These are phyloP conservation scores for Chalara sp. DNA, from an alignment of 2,329 filamentous ascomycete species.

Conservation along the genomic window DNA sequence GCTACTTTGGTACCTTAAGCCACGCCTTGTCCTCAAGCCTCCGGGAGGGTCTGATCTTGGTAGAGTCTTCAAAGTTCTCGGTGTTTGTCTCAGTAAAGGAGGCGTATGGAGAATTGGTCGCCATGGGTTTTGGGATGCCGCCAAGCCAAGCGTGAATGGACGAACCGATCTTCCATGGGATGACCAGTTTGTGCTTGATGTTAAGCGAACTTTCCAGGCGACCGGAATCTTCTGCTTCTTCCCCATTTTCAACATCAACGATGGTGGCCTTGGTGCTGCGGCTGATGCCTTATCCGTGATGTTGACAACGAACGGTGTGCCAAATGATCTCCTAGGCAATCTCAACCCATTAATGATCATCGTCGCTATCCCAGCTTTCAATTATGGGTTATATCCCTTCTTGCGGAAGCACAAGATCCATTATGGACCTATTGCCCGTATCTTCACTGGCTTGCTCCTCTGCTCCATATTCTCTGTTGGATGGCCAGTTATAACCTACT, in stretches of 20 bases:
- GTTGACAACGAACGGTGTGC: conserved; percentile 62
- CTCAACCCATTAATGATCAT: conserved; percentile 70
- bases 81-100: conserved; percentile 38
- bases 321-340: conserved; percentile 73
- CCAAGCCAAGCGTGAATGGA: conserved; percentile 58
- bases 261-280: conserved; percentile 40
- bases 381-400: conserved; percentile 60
- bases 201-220: conserved; percentile 61
- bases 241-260: conserved; percentile 33
- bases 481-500: conserved; percentile 50
- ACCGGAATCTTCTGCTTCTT: conserved; percentile 59
- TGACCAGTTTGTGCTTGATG: conserved; percentile 74
- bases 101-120: conserved; percentile 50
- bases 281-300: conserved; percentile 47
- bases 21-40: conserved; percentile 36
- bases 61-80: conserved; percentile 36
- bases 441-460: conserved; percentile 62
- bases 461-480: conserved; percentile 52
- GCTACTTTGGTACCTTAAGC: conserved; percentile 32
- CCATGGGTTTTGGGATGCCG: conserved; percentile 55
- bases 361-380: conserved; percentile 65
- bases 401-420: conserved; percentile 56
- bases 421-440: conserved; percentile 71
- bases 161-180: conserved; percentile 59
- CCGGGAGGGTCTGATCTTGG: conserved; percentile 39